phyloP scores from a whole-genome alignment of 768 basidiomycete species.

The Cyclocybe aegerita region DNA sequence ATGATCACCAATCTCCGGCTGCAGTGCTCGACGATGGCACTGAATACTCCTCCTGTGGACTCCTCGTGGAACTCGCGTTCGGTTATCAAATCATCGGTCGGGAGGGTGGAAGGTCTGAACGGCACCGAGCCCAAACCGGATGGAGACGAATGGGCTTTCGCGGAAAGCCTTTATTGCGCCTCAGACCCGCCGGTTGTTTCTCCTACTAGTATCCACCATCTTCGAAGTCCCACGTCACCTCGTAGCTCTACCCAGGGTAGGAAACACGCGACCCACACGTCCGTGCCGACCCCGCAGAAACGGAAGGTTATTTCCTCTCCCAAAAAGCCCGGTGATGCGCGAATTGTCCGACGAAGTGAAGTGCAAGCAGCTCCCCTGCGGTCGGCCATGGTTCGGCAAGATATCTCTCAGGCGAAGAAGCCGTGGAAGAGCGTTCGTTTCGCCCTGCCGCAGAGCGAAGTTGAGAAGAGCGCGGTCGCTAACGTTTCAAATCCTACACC shows the following conservation, averaged over 20 bases:
- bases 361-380: conserved; percentile 6
- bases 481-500: neutral
- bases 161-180: conserved; percentile 19
- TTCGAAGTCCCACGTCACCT: too few relatives aligned
- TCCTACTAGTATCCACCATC: too few relatives aligned
- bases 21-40: conserved; percentile 28
- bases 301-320: neutral
- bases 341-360: neutral
- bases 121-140: neutral
- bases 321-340: neutral
- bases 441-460: conserved; percentile 19
- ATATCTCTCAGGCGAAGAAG: neutral
- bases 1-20: conserved; percentile 46
- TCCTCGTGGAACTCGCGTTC: conserved; percentile 20
- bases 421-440: conserved; percentile 43
- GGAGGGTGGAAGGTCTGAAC: neutral
- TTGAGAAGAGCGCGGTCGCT: conserved; percentile 7
- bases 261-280: neutral
- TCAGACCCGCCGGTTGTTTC: too few relatives aligned
- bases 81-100: neutral
- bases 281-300: neutral
- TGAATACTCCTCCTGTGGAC: conserved; percentile 14
- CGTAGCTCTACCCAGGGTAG: too few relatives aligned
- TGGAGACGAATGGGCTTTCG: conserved; percentile 39
- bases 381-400: conserved; percentile 15